Evolutionary conservation across 148 eudicot genomes (phyloP), one percentile per base, ranked within the genome.

Genomic region (Heliosperma pusillum): DNA sequence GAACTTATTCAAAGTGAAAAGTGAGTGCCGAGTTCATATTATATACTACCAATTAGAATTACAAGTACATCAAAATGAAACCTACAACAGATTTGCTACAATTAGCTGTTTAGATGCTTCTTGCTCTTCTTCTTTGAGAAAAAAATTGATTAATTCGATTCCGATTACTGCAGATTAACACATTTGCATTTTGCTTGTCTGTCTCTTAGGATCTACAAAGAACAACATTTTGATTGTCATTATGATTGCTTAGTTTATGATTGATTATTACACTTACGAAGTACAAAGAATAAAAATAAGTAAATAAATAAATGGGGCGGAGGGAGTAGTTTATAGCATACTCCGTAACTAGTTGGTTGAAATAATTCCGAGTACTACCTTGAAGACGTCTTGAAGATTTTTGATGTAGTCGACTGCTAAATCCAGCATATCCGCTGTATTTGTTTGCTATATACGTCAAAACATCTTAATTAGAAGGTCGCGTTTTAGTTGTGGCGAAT

Each of bases 391-490:
- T 76, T 92, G 95, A 19, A 92, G 95, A 45, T 79, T 83, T 78
- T 90, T 92, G 17, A 92, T 87, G 79, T 92, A 92, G 3, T 92
- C 95, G 25, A 92, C 93, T 42, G 95, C 97, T 74, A 92, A 87
- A 81, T 92, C 97, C 69, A 92, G 66, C 97, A 92, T 92, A 69
- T 90, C 95, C 55, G 97, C 83, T 33, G 95, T 92, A 83, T 87
- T 92, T 29, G 94, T 92, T 90, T 92, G 97, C 97, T 92, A 85
- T 80, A 66, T 75, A 70, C 24, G 27, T 36, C 7, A 13, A 15
- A 27, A 36, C 25, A 20, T n/a, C 15, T 42, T 40, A 4, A 36
- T 21, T 36, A 10, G 20, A 65, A 30, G 45, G 69, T 11, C n/a
- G 33, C 0, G 42, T 36, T 36, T 7, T 36, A 36, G 1, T 36